Evolutionary conservation across 495 filamentous ascomycete genomes (phyloP).

Genomic region (Lichina pygmaea): DNA sequence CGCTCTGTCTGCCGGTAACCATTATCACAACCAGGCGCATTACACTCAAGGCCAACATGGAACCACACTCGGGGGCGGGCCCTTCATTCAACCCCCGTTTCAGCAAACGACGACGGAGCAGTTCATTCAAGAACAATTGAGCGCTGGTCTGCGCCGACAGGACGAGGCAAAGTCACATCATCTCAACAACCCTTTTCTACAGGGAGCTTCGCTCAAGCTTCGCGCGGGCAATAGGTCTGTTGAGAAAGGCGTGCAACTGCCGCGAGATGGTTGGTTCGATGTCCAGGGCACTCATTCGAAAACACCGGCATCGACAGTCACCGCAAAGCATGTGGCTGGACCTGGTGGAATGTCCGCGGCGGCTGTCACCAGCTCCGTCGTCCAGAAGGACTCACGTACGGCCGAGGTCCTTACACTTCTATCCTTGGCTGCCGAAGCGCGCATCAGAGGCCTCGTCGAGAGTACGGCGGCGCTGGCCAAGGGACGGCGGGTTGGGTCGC

Average conservation of each 20-base stretch:
- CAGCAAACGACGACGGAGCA: slow-evolving; percentile 18
- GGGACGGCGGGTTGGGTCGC: slow-evolving; percentile 38
- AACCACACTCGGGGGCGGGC: slow-evolving; percentile 31
- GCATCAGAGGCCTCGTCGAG: slow-evolving; percentile 37
- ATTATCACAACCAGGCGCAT: slow-evolving; percentile 21
- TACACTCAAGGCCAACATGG: slow-evolving; percentile 18
- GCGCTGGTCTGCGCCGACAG: slow-evolving; percentile 16
- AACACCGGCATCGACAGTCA: slow-evolving; percentile 1
- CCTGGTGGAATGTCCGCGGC: slow-evolving; percentile 23
- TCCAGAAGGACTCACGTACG: slow-evolving; percentile 35
- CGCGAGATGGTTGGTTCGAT: slow-evolving; percentile 32
- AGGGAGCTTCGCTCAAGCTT: slow-evolving; percentile 13
- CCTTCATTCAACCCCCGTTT: slow-evolving; percentile 21
- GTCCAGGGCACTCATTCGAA: not conserved
- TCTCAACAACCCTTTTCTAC: slow-evolving; percentile 24
- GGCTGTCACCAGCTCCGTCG: slow-evolving; percentile 27
- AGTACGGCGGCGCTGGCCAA: slow-evolving; percentile 37
- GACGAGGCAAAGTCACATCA: slow-evolving; percentile 14
- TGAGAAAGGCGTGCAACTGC: slow-evolving; percentile 32
- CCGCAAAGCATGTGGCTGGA: slow-evolving; percentile 12
- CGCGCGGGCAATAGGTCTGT: slow-evolving; percentile 20
- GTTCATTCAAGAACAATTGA: slow-evolving; percentile 22
- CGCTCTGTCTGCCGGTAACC: slow-evolving; percentile 16
- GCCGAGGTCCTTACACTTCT: slow-evolving; percentile 51
- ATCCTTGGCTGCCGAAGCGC: slow-evolving; percentile 48